Evolutionary conservation across 2,329 filamentous ascomycete genomes (phyloP), one percentile per base, ranked within the genome.

Genomic region (Fusarium anguioides): DNA sequence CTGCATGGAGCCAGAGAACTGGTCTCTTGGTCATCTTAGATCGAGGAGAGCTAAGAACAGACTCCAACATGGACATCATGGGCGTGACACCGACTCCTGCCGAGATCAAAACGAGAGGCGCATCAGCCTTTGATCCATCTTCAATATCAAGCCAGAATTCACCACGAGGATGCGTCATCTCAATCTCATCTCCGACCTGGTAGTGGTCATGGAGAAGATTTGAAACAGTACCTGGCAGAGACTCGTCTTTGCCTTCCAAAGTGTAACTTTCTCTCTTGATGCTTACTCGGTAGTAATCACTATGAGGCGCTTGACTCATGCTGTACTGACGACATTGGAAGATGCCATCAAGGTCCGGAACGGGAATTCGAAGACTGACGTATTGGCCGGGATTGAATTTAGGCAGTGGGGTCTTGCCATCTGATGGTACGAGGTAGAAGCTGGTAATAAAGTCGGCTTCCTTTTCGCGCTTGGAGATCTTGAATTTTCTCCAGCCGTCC

Each of bases 281-380:
- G 50, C 84, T 89, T 76, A 92, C 89, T 47, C 89, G 85, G 75
- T 90, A 90, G 75, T 87, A 84, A 37, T 84, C 81, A 11, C 82
- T 77, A 6, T 80, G 80, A 4, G 87, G 88, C 42, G 84, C 81
- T 70, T 91, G 88, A 70, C 85, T 89, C 58, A 92, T 82, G 33
- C 88, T 90, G 78, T 91, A 92, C 77, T 92, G 90, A 42, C 90
- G 81, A 11, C 87, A 83, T 74, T 92, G 90, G 66, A 81, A 78
- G 71, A 86, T 83, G 12, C 44, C 36, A 21, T 84, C 83, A 46
- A 85, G 78, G 3, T 80, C 79, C 0, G 87, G 86, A 1, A 90
- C 83, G 41, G 83, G 80, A 8, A 87, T 75, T 44, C 84, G 37
- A 11, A 51, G 48, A 6, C 48, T 51, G 10, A 51, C 37, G 18